Percentiles rank a stretch among this genome's conserved stretches.
Evolutionary conservation across 2,329 filamentous ascomycete species (phyloP).

Genomic region (Aciculosporium take): DNA sequence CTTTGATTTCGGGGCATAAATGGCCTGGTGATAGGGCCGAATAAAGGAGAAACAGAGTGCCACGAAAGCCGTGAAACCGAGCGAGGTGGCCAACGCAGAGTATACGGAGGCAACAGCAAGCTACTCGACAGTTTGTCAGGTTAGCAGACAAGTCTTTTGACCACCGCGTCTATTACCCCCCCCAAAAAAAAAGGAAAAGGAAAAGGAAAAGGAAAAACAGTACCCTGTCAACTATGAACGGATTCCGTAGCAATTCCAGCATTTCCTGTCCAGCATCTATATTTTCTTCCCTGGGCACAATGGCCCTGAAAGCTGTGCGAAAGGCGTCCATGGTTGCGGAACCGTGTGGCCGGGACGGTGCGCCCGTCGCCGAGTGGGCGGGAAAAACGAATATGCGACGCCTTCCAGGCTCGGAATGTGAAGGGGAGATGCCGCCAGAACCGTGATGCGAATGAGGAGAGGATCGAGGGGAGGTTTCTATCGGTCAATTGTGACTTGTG

Average conservation of each 20-base stretch:
- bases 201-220: too few relatives aligned
- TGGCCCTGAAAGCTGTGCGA: background rate
- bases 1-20: slow-evolving; percentile 89
- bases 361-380: slow-evolving; percentile 1
- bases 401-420: background rate
- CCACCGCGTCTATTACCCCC: too few relatives aligned
- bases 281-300: slow-evolving; percentile 3
- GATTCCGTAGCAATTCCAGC: slow-evolving; percentile 34
- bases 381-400: background rate
- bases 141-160: too few relatives aligned
- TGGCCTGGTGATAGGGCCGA: slow-evolving; percentile 77
- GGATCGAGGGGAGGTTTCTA: background rate
- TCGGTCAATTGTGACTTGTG: background rate
- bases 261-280: slow-evolving; percentile 29
- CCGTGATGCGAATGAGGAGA: background rate
- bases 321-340: background rate
- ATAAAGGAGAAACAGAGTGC: slow-evolving; percentile 75
- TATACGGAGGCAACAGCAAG: slow-evolving; percentile 42
- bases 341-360: background rate
- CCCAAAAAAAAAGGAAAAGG: too few relatives aligned
- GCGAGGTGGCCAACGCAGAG: slow-evolving; percentile 65
- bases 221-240: slow-evolving; percentile 24
- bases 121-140: slow-evolving; percentile 7
- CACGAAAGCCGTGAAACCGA: slow-evolving; percentile 60
- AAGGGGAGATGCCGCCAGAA: background rate